A percentile compares a stretch with the other conserved stretches of the same genome.
Conservation (phyloP, 1,284 basidiomycete genomes). For the Marasmius oreades region DNA sequence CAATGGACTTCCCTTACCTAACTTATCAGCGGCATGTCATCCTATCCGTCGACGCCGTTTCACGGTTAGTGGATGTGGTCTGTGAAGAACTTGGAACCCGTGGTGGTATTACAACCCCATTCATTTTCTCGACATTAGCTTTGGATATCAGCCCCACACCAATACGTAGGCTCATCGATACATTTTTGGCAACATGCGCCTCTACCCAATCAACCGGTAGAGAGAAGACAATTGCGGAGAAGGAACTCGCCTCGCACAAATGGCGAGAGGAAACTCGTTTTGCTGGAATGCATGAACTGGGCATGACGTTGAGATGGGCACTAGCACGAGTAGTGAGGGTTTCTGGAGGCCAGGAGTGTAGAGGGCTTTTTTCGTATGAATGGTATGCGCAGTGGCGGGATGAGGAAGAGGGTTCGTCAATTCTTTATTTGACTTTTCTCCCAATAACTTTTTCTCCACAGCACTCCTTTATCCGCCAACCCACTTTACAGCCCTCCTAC, state of each 20-base stretch:
- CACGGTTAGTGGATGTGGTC: slow-evolving; percentile 66
- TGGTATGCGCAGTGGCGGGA: slow-evolving; percentile 75
- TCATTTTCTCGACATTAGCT: slow-evolving; percentile 85
- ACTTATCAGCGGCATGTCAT: slow-evolving; percentile 69
- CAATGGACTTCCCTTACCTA: slow-evolving; percentile 67
- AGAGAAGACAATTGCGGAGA: slow-evolving; percentile 16
- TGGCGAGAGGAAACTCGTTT: slow-evolving; percentile 81
- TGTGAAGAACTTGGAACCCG: slow-evolving; percentile 69
- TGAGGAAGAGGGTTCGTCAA: slow-evolving; percentile 67
- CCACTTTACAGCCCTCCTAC: slow-evolving; percentile 63
- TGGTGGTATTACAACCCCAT: slow-evolving; percentile 81
- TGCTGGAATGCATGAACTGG: slow-evolving; percentile 81
- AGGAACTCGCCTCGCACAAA: slow-evolving; percentile 44
- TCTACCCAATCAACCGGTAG: background rate
- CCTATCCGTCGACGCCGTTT: slow-evolving; percentile 72
- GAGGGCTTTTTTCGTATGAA: slow-evolving; percentile 77
- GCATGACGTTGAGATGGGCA: slow-evolving; percentile 85
- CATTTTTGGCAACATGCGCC: slow-evolving; percentile 63
- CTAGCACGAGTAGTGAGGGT: slow-evolving; percentile 65
- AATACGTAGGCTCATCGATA: slow-evolving; percentile 69
- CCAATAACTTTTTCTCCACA: slow-evolving; percentile 25
- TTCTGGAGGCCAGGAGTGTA: slow-evolving; percentile 61
- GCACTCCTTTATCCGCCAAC: slow-evolving; percentile 65
- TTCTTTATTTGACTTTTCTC: slow-evolving; percentile 17
- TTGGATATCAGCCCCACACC: slow-evolving; percentile 75